phyloP scores from a whole-genome alignment of 1,139 yeast genomes.

The Blastobotrys capitulatus region DNA sequence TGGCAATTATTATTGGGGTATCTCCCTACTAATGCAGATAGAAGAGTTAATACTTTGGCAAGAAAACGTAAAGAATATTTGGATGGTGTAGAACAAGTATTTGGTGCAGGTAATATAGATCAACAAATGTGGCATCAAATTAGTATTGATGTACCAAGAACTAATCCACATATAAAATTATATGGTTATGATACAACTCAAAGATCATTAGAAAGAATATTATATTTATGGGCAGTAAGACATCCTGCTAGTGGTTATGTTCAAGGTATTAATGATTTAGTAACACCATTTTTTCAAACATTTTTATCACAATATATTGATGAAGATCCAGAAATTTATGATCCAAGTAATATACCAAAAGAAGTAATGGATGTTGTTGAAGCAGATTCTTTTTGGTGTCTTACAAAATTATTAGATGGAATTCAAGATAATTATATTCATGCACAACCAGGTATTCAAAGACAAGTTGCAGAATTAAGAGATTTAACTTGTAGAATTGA shows the following conservation, averaged over 20 bases:
- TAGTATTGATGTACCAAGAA: constrained; percentile 89
- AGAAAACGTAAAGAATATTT: constrained; percentile 82
- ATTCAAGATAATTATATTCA: constrained; percentile 96
- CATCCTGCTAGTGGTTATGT: constrained; percentile 99
- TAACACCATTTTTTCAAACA: constrained; percentile 90
- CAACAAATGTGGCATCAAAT: constrained; percentile 93
- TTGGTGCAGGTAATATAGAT: constrained; percentile 55
- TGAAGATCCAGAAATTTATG: constrained; percentile 46
- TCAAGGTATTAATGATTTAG: constrained; percentile 96
- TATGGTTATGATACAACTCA: constrained; percentile 71
- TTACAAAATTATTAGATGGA: constrained; percentile 82
- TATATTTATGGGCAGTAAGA: constrained; percentile 92
- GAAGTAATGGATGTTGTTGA: constrained; percentile 59
- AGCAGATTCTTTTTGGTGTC: constrained; percentile 97
- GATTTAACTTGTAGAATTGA: constrained; percentile 81
- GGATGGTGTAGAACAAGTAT: constrained; percentile 62
- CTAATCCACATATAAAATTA: constrained; percentile 77
- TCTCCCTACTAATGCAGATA: constrained; percentile 73
- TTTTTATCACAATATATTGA: constrained; percentile 65
- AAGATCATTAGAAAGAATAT: constrained; percentile 64
- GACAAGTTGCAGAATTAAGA: constrained; percentile 79
- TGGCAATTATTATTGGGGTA: constrained; percentile 93
- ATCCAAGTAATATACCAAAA: constrained; percentile 57
- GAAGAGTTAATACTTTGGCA: constrained; percentile 64
- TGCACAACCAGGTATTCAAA: constrained; percentile 94